Percentiles rank a stretch among this genome's conserved stretches.
Conservation (phyloP, 108 stramenopile species). For the Cyclotella baltica region DNA sequence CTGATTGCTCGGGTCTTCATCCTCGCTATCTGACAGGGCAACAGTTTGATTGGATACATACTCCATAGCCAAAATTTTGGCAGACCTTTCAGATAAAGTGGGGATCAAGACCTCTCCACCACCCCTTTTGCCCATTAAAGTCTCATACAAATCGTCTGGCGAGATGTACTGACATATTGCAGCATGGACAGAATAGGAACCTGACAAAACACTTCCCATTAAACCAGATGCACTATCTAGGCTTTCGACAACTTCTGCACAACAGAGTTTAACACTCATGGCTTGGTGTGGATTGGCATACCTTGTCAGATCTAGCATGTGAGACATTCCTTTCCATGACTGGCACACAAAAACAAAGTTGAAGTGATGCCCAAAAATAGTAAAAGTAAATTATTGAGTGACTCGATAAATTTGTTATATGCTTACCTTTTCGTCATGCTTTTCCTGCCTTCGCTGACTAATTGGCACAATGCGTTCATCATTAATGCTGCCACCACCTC, state of each 20-base stretch:
- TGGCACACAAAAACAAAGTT: not conserved
- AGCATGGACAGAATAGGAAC: slow-evolving; percentile 58
- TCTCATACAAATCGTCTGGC: slow-evolving; percentile 47
- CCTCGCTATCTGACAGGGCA: slow-evolving; percentile 47
- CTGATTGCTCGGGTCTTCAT: slow-evolving; percentile 39
- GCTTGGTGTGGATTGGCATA: slow-evolving; percentile 32
- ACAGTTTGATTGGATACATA: slow-evolving; percentile 45
- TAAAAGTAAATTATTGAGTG: not conserved
- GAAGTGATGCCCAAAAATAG: not conserved
- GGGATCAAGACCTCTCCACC: slow-evolving; percentile 43
- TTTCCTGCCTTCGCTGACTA: slow-evolving; percentile 72
- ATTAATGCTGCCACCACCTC: not conserved
- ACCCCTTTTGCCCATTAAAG: slow-evolving; percentile 31
- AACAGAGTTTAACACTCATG: slow-evolving; percentile 42
- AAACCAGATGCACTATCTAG: not conserved
- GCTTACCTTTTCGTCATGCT: slow-evolving; percentile 55
- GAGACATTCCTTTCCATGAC: slow-evolving; percentile 68
- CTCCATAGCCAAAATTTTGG: slow-evolving; percentile 49
- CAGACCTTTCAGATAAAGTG: slow-evolving; percentile 29
- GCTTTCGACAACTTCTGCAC: slow-evolving; percentile 53
- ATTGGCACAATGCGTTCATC: slow-evolving; percentile 30
- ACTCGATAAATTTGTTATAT: not conserved
- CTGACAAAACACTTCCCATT: slow-evolving; percentile 8
- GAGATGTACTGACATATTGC: slow-evolving; percentile 61
- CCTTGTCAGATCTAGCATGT: slow-evolving; percentile 61